Evolutionary conservation across 2,329 filamentous ascomycete genomes (phyloP), one percentile per base, ranked within the genome.

Genomic region (Lachnellula suecica): DNA sequence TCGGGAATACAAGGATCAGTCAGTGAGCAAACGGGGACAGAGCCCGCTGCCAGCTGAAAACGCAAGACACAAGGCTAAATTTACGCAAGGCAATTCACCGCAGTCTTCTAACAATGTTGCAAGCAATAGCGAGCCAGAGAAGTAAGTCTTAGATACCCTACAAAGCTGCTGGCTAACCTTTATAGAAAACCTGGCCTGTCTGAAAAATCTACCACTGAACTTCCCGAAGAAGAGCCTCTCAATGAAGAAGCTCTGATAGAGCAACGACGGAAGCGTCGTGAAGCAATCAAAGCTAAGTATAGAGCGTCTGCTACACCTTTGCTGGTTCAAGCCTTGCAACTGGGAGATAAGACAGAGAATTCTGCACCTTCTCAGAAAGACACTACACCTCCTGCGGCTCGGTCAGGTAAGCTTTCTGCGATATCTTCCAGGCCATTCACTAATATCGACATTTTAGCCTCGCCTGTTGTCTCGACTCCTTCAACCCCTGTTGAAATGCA

Each of bases 201-300:
- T 68, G 57, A 59, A 61, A 54, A 58, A 50, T 61, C 72, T 66
- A 59, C 67, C 59, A 69, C 73, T 53, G 75, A 81, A 51, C 49
- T 54, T 42, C 56, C 75, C 72, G 78, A 81, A 59, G 74, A 79
- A 51, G 77, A 84, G 61, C 77, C 81, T n/a, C 68, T 91, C 61
- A 88, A 95, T 68, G 89, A 95, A 73, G 88, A 88, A 57, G 85
- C 88, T 60, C 79, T 93, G 65, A 88, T 96, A 64, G 89, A 95
- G 70, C 86, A 91, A 64, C 88, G 92, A 50, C 87, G 91, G 24
- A 91, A 88, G 67, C 84, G 88, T 53, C 86, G 92, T 59, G 89
- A 94, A 72, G 89, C 90, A 59, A 88, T 96, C 58, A 82, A 91
- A 67, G 88, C 89, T 68, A 95, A 91, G 74, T 88, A 91, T 64